phyloP scores from a whole-genome alignment of 176 grass and related monocot genomes.

The Carex littledalei region DNA sequence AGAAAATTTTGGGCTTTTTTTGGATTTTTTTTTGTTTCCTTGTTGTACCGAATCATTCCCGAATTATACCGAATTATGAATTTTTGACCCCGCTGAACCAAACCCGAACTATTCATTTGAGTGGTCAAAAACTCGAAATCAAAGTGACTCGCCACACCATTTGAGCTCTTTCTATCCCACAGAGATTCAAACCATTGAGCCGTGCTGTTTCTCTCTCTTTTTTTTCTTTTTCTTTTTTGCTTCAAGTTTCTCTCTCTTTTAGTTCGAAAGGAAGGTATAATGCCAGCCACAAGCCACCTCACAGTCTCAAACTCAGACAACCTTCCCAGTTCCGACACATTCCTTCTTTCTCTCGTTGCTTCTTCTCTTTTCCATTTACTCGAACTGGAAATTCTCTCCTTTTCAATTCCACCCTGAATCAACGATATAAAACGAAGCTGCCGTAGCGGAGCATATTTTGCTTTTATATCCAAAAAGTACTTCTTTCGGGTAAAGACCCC shows the following conservation, averaged over 20 bases:
- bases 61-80: no score
- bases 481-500: not conserved
- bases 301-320: not conserved
- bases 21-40: no score
- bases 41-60: no score
- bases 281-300: not conserved
- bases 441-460: not conserved
- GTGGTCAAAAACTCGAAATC: no score
- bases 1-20: no score
- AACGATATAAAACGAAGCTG: not conserved
- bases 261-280: not conserved
- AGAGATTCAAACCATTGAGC: not conserved
- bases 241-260: not conserved
- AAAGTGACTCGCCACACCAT: not conserved
- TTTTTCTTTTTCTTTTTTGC: no score
- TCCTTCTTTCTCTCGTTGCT: not conserved
- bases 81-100: no score
- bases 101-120: no score
- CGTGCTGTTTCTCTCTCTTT: not conserved
- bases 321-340: not conserved
- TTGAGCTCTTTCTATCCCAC: not conserved
- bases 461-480: not conserved
- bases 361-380: not conserved
- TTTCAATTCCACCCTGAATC: not conserved
- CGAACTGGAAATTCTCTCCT: not conserved